Percentiles rank a stretch among this genome's conserved stretches.
Conservation (phyloP, 805 yeast genomes). For the Komagataella phaffii region DNA sequence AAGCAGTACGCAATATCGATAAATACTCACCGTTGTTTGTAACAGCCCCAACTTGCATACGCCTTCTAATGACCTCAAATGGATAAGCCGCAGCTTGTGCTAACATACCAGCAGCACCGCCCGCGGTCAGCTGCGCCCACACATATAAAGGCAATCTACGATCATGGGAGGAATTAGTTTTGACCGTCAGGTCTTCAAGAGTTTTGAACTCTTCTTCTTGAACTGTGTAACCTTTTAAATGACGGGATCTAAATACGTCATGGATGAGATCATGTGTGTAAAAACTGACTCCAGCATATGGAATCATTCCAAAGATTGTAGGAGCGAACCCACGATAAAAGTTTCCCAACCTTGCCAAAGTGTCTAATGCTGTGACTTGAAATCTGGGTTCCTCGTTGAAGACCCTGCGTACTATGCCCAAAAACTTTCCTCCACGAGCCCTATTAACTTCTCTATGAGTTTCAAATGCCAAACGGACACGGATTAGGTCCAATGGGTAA, state of each 20-base stretch:
- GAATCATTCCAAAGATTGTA: constrained; percentile 89
- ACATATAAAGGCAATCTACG: constrained; percentile 58
- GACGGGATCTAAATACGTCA: constrained; percentile 62
- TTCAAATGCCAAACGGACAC: constrained; percentile 88
- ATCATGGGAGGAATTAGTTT: constrained; percentile 20
- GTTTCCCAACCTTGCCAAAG: constrained; percentile 33
- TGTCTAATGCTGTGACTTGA: constrained; percentile 17
- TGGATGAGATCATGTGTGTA: constrained; percentile 87
- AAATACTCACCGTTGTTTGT: constrained; percentile 42
- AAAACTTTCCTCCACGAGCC: constrained; percentile 16
- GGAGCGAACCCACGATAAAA: constrained; percentile 93
- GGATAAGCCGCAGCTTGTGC: constrained; percentile 97
- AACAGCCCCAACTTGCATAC: constrained; percentile 89
- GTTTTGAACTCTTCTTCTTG: constrained; percentile 4
- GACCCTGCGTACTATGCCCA: constrained; percentile 15
- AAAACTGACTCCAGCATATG: constrained; percentile 96
- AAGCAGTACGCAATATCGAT: constrained; percentile 40
- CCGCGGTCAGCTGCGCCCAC: constrained; percentile 90
- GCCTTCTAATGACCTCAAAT: constrained; percentile 83
- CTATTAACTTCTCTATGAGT: constrained; percentile 27
- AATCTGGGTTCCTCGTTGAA: constrained; percentile 20
- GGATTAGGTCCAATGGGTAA: constrained; percentile 80
- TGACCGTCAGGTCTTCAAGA: constrained; percentile 2
- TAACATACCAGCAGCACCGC: constrained; percentile 90
- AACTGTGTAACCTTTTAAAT: constrained; percentile 40